phyloP scores from a whole-genome alignment of 2,329 filamentous ascomycete species.

The Macroventuria anomochaeta region DNA sequence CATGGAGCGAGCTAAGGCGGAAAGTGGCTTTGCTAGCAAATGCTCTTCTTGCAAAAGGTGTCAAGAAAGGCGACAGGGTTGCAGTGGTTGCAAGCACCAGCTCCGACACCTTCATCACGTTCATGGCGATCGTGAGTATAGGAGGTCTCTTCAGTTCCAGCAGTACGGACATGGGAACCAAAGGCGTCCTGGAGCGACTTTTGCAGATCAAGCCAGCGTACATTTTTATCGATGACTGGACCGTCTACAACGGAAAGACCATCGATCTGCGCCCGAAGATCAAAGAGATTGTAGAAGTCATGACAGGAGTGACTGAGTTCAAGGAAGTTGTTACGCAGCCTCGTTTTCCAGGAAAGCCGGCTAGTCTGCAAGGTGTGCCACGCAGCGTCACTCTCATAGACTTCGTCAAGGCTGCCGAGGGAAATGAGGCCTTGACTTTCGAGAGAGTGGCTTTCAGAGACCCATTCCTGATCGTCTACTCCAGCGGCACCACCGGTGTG shows the following conservation, averaged over 20 bases:
- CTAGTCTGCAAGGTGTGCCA: conserved; percentile 64
- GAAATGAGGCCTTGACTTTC: conserved; percentile 57
- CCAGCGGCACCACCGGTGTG: conserved; percentile 79
- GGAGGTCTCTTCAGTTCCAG: conserved; percentile 78
- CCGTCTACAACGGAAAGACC: conserved; percentile 79
- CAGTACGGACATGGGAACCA: conserved; percentile 83
- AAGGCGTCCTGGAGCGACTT: conserved; percentile 76
- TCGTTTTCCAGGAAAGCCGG: conserved; percentile 64
- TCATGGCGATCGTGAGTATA: conserved; percentile 71
- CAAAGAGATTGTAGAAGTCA: conserved; percentile 66
- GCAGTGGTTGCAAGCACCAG: conserved; percentile 78
- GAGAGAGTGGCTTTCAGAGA: conserved; percentile 72
- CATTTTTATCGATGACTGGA: conserved; percentile 83
- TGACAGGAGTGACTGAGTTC: conserved; percentile 68
- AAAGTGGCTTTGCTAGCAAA: conserved; percentile 66
- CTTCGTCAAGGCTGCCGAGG: conserved; percentile 51
- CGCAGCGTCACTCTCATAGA: conserved; percentile 52
- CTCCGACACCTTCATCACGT: conserved; percentile 74
- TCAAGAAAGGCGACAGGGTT: conserved; percentile 74
- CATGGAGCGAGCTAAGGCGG: conserved; percentile 70
- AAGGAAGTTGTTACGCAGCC: conserved; percentile 69
- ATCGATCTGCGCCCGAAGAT: conserved; percentile 78
- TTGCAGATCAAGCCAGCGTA: conserved; percentile 77
- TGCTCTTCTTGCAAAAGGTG: conserved; percentile 70
- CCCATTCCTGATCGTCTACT: conserved; percentile 78